These are phyloP conservation scores for Taphrina communis DNA, from an alignment of 1,139 yeast species.

Conservation along the genomic window DNA sequence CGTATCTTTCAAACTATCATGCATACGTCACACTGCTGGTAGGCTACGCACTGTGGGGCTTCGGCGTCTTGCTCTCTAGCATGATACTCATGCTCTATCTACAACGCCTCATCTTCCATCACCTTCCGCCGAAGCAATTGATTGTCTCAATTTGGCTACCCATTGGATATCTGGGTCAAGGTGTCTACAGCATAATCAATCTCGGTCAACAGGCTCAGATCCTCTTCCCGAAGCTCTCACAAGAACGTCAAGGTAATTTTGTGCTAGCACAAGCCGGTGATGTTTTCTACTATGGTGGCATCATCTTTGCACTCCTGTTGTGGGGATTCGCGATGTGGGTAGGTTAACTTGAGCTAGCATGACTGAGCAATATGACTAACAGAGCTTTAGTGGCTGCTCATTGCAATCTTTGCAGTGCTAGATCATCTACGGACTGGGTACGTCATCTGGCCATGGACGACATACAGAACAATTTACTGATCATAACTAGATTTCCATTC, in stretches of 20 bases:
- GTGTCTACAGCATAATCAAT: slow-evolving; percentile 29
- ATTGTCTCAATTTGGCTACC: slow-evolving; percentile 38
- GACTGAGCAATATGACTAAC: neutral
- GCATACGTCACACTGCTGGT: slow-evolving; percentile 30
- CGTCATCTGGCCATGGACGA: neutral
- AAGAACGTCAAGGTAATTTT: neutral
- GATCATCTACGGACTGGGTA: slow-evolving; percentile 34
- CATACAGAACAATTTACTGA: neutral
- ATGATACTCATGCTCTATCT: slow-evolving; percentile 36
- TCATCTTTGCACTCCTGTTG: slow-evolving; percentile 19
- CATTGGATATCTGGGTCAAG: slow-evolving; percentile 35
- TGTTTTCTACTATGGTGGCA: slow-evolving; percentile 21
- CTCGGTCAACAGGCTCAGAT: slow-evolving; percentile 20
- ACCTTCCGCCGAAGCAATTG: slow-evolving; percentile 37
- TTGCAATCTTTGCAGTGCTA: slow-evolving; percentile 36
- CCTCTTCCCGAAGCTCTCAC: slow-evolving; percentile 21
- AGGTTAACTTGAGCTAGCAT: neutral
- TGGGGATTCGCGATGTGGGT: slow-evolving; percentile 40
- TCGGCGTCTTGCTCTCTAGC: slow-evolving; percentile 36
- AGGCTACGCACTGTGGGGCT: slow-evolving; percentile 36
- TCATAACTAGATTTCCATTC: slow-evolving; percentile 26
- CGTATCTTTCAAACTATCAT: slow-evolving; percentile 18
- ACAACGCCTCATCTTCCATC: slow-evolving; percentile 36
- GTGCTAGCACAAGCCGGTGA: slow-evolving; percentile 27
- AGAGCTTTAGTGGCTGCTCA: slow-evolving; percentile 20